Base-by-base conservation (phyloP, 1,284 basidiomycete species). In the Tilletia horrida region DNA sequence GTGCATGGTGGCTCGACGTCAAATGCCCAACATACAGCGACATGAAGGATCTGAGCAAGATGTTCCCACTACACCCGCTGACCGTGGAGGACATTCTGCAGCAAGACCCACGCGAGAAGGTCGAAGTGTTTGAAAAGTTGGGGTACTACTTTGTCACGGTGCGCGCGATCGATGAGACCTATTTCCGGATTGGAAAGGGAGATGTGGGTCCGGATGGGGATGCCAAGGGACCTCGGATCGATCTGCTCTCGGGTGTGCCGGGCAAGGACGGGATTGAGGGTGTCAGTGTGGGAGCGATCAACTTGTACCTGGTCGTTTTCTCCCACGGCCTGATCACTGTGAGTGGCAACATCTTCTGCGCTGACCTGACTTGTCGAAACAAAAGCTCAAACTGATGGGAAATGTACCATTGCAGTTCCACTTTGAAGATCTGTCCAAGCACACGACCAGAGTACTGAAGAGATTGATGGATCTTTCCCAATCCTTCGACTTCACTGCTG, bases 71-170 rank as follows among this genome's bases (percentile, higher is more conserved):
- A 1, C 94, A 97, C 82, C 94, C 94, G 0, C 85, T 97, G 23
- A 97, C 94, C 0, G 86, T 97, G 16, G 94, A 97, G 82, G 94
- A 97, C 83, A 92, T 97, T 43, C 83, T 97, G n/a, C 91, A 93
- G 72, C 90, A 92, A 83, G 93, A 97, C 72, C 90, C 91, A 21
- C 87, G 93, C 43, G 94, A 97, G 83, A 97, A 97, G 83, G 84
- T 96, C 16, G 94, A 97, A 77, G 84, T 89, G 2, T 97, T 95
- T 80, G 88, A 91, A 6, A 88, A 88, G 69, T 86, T 97, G 8
- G 93, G 93, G 0, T 97, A 97, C 83, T 93, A 96, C 82, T 93
- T 97, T 77, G 85, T 97, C 67, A 91, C 90, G 9, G 91, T 97
- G 71, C 88, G 92, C 63, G 90, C 92, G 1, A 87, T 96, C 59